Base-by-base conservation (phyloP, 768 basidiomycete species). In the Postia placenta region DNA sequence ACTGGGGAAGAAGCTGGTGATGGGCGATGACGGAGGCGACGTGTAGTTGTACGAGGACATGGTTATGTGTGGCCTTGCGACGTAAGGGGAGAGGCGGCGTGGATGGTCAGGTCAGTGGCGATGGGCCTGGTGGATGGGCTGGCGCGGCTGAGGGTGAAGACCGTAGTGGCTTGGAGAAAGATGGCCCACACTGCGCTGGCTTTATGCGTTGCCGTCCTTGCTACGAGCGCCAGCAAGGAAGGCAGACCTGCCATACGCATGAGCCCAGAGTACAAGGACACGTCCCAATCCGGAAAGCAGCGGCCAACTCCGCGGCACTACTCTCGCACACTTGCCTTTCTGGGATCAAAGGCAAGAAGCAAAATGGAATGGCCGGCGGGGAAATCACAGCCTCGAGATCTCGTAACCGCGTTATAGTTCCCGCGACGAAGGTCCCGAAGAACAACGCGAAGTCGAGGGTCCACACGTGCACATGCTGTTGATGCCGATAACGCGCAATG, bases 1-100 rank as follows among this genome's bases (percentile, higher is more conserved):
- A 11, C 48, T 60, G 14, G 67, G 67, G 65, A 69, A 69, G 61
- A 69, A 67, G 51, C 62, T 55, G 15, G 36, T 15, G 3, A 55
- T 15, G 20, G 54, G 56, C 40, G 66, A 58, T n/a, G 59, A 53
- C 4, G 66, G 60, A 4, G 55, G 52, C 25, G 58, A 54, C 45
- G 56, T 49, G 55, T 45, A 28, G 39, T 39, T 39, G 56, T 65
- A 62, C 43, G 64, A 65, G 11, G 64, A 57, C 66, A 67, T 67
- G 40, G 42, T 47, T 33, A 38, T 51, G 20, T 36, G 28, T 19
- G 49, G 38, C 33, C 45, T 28, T 40, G 7, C 38, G 27, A 14
- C 11, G 52, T 19, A 43, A 35, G 37, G 23, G 38, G 33, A 22
- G 44, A 25, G 24, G 47, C n/a, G 30, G 30, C 30, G 30, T 7